Evolutionary conservation across 768 basidiomycete species (phyloP), one percentile per base, ranked within the genome.

Genomic region (Paxillus involutus): DNA sequence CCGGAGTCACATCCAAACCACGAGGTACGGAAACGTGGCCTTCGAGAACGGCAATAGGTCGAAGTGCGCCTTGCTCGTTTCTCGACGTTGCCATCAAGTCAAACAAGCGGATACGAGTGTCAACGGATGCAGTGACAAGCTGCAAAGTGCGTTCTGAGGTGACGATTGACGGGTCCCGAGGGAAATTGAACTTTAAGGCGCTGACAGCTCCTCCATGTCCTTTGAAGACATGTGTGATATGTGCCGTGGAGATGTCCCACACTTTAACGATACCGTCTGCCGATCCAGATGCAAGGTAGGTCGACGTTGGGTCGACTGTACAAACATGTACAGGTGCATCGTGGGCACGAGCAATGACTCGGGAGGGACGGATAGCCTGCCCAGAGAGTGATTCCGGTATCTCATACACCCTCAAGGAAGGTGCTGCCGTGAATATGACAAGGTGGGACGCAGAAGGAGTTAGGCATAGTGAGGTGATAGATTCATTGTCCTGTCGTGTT

Each of bases 151-250:
- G 75, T 49, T 75, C 71, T 50, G 74, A 75, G 39, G 61, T 69
- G 29, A 78, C 72, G 33, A 73, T 74, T 8, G 82, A 81, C 3
- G 78, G 75, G 56, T 88, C 80, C 55, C 77, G 81, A 19, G 86
- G 86, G 61, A 88, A 91, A 68, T 87, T 89, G 73, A 95, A 99
- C 24, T 81, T 75, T 55, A 98, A 75, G 14, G 96, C 94, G 60
- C 89, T 91, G 67, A 99, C 88, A 55, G 97, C 91, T n/a, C 97
- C 97, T 5, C 95, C 97, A 66, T 98, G 97, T 2, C 95, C 96
- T 64, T 89, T 90, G 79, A 96, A 94, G 12, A 94, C 80, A 69
- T 99, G 97, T 0, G 97, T 99, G 32, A 91, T 83, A 67, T 87
- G 94, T 33, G 94, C 95, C 24, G 86, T 86, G 4, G 78, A 72